Evolutionary conservation across 345 rosid genomes (phyloP).

Genomic region (Pistacia vera): DNA sequence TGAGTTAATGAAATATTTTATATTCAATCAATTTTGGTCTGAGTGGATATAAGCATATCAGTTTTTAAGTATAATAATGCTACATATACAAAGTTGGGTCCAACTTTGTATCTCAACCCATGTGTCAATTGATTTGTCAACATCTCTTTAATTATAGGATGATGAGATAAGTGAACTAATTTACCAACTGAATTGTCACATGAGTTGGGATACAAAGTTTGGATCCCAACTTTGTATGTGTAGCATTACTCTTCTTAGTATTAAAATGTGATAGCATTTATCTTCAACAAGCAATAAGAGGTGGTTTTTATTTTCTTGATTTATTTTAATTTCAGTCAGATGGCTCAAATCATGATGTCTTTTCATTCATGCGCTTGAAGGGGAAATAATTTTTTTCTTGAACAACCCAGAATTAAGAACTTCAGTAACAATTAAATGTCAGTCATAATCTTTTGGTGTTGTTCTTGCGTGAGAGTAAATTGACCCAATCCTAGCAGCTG

Average conservation of each 20-base stretch:
- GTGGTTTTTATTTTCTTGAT: neutral
- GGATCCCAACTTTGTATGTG: too few relatives aligned
- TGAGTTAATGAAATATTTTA: neutral
- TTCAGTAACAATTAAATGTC: neutral
- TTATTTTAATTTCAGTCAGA: neutral
- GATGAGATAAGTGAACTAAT: too few relatives aligned
- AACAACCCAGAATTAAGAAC: neutral
- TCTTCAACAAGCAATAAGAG: neutral
- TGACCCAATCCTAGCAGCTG: neutral
- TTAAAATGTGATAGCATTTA: neutral
- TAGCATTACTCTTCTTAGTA: too few relatives aligned
- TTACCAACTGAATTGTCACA: too few relatives aligned
- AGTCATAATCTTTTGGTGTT: neutral
- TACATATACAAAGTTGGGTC: too few relatives aligned
- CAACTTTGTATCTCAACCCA: too few relatives aligned
- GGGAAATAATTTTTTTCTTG: neutral
- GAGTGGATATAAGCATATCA: neutral
- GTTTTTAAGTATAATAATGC: neutral
- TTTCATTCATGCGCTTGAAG: neutral
- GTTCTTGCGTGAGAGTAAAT: neutral
- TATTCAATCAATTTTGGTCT: neutral
- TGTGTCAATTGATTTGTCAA: too few relatives aligned
- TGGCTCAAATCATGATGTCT: neutral
- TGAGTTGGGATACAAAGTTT: too few relatives aligned
- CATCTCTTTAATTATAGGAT: too few relatives aligned